phyloP scores from a whole-genome alignment of 2,329 filamentous ascomycete genomes.

The Xylariaceae sp. region DNA sequence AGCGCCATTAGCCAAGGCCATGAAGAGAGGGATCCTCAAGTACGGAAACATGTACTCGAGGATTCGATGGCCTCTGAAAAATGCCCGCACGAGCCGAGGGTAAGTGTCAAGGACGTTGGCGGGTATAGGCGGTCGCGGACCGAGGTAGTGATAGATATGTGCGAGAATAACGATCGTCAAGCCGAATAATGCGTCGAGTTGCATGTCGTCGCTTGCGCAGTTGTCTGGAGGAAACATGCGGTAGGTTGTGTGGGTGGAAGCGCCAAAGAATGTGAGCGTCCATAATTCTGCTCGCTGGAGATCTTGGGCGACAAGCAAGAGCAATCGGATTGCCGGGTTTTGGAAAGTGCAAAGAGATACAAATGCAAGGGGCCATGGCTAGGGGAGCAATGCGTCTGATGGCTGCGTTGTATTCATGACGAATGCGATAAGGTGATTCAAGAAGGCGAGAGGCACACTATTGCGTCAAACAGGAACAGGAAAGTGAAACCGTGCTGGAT shows the following conservation, averaged over 20 bases:
- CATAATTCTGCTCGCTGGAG: conserved; percentile 10
- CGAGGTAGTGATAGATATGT: conserved; percentile 2
- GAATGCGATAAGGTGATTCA: background rate
- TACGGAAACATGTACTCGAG: conserved; percentile 4
- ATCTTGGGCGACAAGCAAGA: conserved; percentile 5
- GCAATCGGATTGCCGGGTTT: conserved; percentile 2
- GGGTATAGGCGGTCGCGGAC: background rate
- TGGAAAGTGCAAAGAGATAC: conserved; percentile 1
- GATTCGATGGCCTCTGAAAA: background rate
- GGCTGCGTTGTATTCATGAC: conserved; percentile 7
- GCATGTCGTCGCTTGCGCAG: conserved; percentile 1
- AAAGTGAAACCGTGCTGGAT: no score
- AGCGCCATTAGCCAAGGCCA: background rate
- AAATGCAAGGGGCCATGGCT: background rate
- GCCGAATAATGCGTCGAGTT: background rate
- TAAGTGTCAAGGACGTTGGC: background rate
- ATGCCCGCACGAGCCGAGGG: background rate
- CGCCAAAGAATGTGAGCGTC: conserved; percentile 1
- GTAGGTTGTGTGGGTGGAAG: conserved; percentile 5
- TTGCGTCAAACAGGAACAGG: no score
- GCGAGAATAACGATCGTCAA: conserved; percentile 4
- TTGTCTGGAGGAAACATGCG: conserved; percentile 11
- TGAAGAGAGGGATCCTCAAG: conserved; percentile 2
- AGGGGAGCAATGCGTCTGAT: background rate
- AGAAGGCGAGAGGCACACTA: no score